Evolutionary conservation across 441 rosid genomes (phyloP), one percentile per base, ranked within the genome.

Genomic region (Isatis lusitanica): DNA sequence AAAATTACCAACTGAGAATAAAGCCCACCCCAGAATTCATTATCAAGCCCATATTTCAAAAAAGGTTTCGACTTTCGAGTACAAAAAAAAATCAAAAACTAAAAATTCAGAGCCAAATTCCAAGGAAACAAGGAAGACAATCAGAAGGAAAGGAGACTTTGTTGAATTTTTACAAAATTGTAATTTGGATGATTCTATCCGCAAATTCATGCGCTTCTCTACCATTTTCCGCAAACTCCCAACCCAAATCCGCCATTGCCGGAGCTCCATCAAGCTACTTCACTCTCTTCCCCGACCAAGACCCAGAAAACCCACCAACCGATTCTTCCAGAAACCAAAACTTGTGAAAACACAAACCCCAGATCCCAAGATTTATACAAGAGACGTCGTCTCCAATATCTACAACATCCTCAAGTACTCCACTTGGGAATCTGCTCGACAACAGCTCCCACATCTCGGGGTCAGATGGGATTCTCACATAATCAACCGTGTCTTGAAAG

Each of bases 391-490:
- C 9, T 76, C 83, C 58, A 79, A 76, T 60, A 78, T 93, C 60
- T 90, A 88, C 74, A 88, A 66, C 57, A 81, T 85, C 87, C 84
- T 91, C 62, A 90, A 83, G 79, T 83, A 81, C 68, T 86, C 94
- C 30, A 70, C 87, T 3, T 91, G 97, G 98, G 97, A 91, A 39
- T 75, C 90, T 8, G 93, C 97, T 38, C 84, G 64, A 60, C 73
- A 84, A 12, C 89, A 84, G 68, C 82, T 93, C 4, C 48, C 74
- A 2, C 26, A 64, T 36, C 79, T 90, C 55, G 51, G 78, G 5
- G 12, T 91, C 56, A 87, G 70, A 75, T 93, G 98, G 96, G 96
- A 93, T 71, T 91, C 97, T 40, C 87, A 82, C 74, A 83, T 89
- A 0, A 89, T 93, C 80, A 90, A 87, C 74, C 92, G 83, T 53